Percentiles rank a stretch among this genome's conserved stretches.
Conservation (phyloP, 768 basidiomycete genomes). For the Tricholoma furcatifolium region DNA sequence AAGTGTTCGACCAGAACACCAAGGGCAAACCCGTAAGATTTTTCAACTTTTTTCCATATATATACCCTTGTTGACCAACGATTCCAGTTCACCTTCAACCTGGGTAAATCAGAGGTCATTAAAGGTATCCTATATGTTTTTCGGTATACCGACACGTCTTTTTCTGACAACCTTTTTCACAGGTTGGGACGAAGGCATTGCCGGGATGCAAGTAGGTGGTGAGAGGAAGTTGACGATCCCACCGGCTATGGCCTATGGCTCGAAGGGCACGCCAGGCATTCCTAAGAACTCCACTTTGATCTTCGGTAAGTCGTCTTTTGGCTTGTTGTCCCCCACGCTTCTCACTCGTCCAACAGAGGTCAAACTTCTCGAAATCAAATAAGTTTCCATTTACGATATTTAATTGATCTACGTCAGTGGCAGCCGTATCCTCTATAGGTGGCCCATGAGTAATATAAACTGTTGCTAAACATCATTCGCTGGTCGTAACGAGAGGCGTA, state of each 20-base stretch:
- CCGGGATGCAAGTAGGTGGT: constrained; percentile 89
- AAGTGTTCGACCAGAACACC: constrained; percentile 76
- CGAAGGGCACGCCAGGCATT: constrained; percentile 52
- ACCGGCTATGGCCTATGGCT: constrained; percentile 71
- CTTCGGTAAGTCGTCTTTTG: constrained; percentile 59
- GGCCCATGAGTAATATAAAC: too few relatives aligned
- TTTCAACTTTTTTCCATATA: background rate
- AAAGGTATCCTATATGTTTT: constrained; percentile 51
- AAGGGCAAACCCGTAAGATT: constrained; percentile 80
- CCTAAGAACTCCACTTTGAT: constrained; percentile 78
- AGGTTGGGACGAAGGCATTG: constrained; percentile 93
- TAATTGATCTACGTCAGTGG: background rate
- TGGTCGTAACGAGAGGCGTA: too few relatives aligned
- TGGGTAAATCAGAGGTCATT: constrained; percentile 91
- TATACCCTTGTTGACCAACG: constrained; percentile 2
- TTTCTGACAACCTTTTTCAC: constrained; percentile 1
- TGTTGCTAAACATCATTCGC: too few relatives aligned
- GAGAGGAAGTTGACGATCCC: constrained; percentile 83
- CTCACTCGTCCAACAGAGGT: constrained; percentile 47
- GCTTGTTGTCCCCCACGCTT: background rate
- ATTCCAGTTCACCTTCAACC: constrained; percentile 66
- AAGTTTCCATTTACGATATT: constrained; percentile 22
- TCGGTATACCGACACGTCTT: background rate
- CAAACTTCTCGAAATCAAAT: constrained; percentile 70
- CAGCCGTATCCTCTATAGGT: background rate